Evolutionary conservation across 176 grass and related monocot species (phyloP).

Genomic region (Pharus latifolius): DNA sequence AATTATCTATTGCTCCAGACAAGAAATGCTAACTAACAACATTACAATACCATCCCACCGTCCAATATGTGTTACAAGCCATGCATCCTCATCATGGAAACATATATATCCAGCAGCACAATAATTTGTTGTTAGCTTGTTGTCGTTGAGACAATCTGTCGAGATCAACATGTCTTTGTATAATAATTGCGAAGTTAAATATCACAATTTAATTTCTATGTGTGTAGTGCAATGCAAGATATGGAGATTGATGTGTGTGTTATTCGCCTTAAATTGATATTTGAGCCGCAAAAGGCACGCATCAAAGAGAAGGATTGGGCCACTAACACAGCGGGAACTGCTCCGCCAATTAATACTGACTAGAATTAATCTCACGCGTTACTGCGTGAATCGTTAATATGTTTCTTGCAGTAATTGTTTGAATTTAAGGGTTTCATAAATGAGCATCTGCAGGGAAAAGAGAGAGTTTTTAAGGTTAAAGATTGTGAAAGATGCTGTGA

Average conservation of each 20-base stretch:
- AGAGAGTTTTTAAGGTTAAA: too few species aligned
- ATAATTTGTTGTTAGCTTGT: background rate
- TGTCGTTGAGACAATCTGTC: slow-evolving; percentile 32
- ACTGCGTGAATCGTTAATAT: too few species aligned
- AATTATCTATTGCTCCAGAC: background rate
- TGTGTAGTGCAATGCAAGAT: slow-evolving; percentile 36
- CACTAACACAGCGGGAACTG: too few species aligned
- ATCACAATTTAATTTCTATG: background rate
- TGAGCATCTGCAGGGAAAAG: too few species aligned
- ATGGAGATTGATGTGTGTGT: background rate
- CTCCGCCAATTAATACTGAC: too few species aligned
- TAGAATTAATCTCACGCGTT: too few species aligned
- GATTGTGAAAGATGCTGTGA: too few species aligned
- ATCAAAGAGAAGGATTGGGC: too few species aligned
- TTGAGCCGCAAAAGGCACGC: background rate
- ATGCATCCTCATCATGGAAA: background rate
- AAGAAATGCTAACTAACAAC: background rate
- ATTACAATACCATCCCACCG: background rate
- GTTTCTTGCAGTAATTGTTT: too few species aligned
- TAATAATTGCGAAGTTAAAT: slow-evolving; percentile 2
- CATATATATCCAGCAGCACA: background rate
- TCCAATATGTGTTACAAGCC: background rate
- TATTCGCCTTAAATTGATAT: background rate
- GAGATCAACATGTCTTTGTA: slow-evolving; percentile 3
- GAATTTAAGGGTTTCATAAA: too few species aligned